Evolutionary conservation across 1,284 basidiomycete genomes (phyloP), one percentile per base, ranked within the genome.

Genomic region (Chondrostereum purpureum): DNA sequence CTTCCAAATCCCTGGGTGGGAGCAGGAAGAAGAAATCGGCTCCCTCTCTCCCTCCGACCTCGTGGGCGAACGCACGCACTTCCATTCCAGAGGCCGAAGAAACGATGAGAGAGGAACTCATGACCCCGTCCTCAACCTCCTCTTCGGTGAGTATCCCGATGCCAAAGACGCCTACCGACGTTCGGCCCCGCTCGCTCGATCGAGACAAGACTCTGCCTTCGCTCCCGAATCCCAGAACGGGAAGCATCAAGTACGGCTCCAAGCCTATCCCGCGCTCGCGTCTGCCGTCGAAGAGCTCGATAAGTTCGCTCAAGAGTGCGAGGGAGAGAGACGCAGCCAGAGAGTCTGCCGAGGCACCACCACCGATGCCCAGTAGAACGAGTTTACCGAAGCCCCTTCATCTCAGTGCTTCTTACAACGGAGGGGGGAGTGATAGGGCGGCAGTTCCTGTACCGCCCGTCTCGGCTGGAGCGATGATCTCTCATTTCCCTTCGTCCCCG

Each of bases 71-170:
- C n/a, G n/a, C n/a, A 59, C 39, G 53, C 58, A 5, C 53, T 53
- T 12, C 27, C 46, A 27, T 23, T 52, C 12, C 46, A 57, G 50
- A 67, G 66, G 0, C n/a, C n/a, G n/a, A n/a, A n/a, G n/a, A n/a
- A n/a, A n/a, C n/a, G n/a, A n/a, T n/a, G n/a, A n/a, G n/a, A n/a
- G n/a, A n/a, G n/a, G n/a, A n/a, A n/a, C n/a, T n/a, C n/a, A n/a
- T n/a, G n/a, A n/a, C n/a, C n/a, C 66, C 68, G 39, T 47, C 50
- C 0, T 66, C 65, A 10, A 66, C 62, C 4, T 57, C 64, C 4
- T 75, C 73, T 1, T 72, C 69, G 0, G 47, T 65, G 18, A 75
- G 73, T 49, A 60, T 75, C 16, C 61, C 67, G 0, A 60, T 70
- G 47, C 76, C 75, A 5, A 50, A 59, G 5, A 77, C 75, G 0